Evolutionary conservation across 768 basidiomycete species (phyloP).

Genomic region (Dacryopinax spathularia): DNA sequence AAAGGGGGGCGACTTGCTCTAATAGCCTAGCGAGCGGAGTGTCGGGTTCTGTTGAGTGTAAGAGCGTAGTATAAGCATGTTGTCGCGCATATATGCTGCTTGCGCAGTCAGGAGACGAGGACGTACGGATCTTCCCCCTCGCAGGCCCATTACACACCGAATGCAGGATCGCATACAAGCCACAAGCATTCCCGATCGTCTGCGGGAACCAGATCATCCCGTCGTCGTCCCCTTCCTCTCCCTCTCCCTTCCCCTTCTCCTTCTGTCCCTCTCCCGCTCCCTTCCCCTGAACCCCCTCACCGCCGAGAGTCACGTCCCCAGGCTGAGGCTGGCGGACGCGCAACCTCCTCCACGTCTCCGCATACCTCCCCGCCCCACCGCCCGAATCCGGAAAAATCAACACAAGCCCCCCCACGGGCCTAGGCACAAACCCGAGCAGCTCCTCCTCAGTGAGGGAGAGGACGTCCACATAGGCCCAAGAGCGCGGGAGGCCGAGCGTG

Average conservation of each 20-base stretch:
- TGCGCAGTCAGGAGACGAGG: background rate
- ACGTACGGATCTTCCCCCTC: background rate
- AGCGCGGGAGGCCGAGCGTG: background rate
- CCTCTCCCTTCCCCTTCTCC: slow-evolving; percentile 1
- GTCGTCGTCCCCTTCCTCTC: background rate
- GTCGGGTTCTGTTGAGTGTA: background rate
- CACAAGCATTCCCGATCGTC: slow-evolving; percentile 8
- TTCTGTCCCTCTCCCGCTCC: too few relatives aligned
- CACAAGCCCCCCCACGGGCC: slow-evolving; percentile 3
- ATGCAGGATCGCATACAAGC: slow-evolving; percentile 7
- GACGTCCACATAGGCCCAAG: slow-evolving; percentile 4
- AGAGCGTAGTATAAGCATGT: background rate
- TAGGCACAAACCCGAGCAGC: slow-evolving; percentile 7
- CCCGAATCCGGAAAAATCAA: slow-evolving; percentile 6
- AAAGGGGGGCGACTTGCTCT: background rate
- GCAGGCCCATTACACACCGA: slow-evolving; percentile 6
- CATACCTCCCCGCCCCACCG: background rate
- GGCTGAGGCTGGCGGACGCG: too few relatives aligned
- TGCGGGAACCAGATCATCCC: slow-evolving; percentile 6
- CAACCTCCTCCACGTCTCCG: too few relatives aligned
- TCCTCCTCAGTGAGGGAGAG: slow-evolving; percentile 7
- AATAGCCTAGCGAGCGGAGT: slow-evolving; percentile 5
- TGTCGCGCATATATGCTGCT: background rate
- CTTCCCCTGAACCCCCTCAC: too few relatives aligned
- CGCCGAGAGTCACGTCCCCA: too few relatives aligned